Conservation (phyloP, 371 early-diverging fungal genomes). For the Mucor circinelloides region DNA sequence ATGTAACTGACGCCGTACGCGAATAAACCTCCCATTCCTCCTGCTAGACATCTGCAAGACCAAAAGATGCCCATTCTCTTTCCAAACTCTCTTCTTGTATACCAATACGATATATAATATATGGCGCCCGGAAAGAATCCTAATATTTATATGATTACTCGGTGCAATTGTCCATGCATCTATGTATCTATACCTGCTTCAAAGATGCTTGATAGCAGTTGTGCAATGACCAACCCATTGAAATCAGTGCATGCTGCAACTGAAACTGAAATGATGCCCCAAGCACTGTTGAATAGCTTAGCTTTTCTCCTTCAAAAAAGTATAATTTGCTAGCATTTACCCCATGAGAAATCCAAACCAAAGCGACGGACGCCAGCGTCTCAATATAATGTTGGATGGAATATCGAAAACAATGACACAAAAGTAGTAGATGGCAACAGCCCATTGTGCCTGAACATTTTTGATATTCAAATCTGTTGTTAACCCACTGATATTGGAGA, state of each 20-base stretch:
- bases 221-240: slow-evolving; percentile 48
- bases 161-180: background rate
- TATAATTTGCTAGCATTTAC: slow-evolving; percentile 9
- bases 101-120: slow-evolving; percentile 39
- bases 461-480: slow-evolving; percentile 28
- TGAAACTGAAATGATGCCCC: slow-evolving; percentile 33
- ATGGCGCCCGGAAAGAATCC: slow-evolving; percentile 36
- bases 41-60: slow-evolving; percentile 41
- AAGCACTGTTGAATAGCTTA: slow-evolving; percentile 11
- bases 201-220: slow-evolving; percentile 57
- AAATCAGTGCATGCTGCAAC: slow-evolving; percentile 32
- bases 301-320: background rate
- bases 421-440: slow-evolving; percentile 30
- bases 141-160: background rate
- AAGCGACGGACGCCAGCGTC: slow-evolving; percentile 35
- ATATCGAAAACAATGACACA: slow-evolving; percentile 30
- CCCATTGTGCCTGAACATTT: slow-evolving; percentile 34
- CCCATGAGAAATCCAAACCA: slow-evolving; percentile 34
- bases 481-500: slow-evolving; percentile 29
- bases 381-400: slow-evolving; percentile 37
- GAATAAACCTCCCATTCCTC: slow-evolving; percentile 46
- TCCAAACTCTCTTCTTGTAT: slow-evolving; percentile 36
- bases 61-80: slow-evolving; percentile 40
- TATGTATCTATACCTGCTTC: slow-evolving; percentile 22
- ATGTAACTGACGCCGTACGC: slow-evolving; percentile 34